These are phyloP conservation scores for Eucalyptus marginata DNA, from an alignment of 345 rosid species.

Conservation along the genomic window DNA sequence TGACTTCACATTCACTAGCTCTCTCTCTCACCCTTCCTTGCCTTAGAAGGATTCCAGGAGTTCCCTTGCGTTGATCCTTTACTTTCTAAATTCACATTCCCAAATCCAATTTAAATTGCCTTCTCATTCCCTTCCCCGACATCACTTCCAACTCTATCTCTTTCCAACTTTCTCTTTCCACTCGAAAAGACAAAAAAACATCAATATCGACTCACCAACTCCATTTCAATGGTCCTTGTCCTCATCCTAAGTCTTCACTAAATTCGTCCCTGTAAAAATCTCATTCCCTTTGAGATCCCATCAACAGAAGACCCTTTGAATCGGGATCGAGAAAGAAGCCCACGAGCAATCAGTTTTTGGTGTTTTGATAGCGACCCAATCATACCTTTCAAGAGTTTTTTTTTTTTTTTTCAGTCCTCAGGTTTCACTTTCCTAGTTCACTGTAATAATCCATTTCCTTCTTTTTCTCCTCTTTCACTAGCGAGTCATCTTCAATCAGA, in stretches of 20 bases:
- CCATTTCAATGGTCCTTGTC: neutral
- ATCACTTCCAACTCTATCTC: slow-evolving; percentile 4
- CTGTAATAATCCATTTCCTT: neutral
- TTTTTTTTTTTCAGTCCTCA: too few relatives aligned
- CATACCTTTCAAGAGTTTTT: neutral
- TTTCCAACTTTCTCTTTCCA: neutral
- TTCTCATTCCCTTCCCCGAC: neutral
- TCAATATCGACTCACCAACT: neutral
- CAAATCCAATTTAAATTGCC: neutral
- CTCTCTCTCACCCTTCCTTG: neutral
- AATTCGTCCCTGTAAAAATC: rapidly evolving
- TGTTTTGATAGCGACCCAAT: neutral
- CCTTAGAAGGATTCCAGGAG: neutral
- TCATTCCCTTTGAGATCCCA: rapidly evolving
- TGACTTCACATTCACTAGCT: neutral
- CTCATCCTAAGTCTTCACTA: neutral
- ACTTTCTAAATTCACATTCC: neutral
- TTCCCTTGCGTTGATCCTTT: neutral
- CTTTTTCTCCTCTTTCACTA: neutral
- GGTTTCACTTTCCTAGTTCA: neutral
- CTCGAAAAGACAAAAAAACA: neutral
- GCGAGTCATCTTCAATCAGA: neutral
- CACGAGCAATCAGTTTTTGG: neutral
- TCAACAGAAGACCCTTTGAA: neutral
- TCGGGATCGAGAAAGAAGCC: neutral